Evolutionary conservation across 2,329 filamentous ascomycete species (phyloP), one percentile per base, ranked within the genome.

Genomic region (Dichotomopilus funicola): DNA sequence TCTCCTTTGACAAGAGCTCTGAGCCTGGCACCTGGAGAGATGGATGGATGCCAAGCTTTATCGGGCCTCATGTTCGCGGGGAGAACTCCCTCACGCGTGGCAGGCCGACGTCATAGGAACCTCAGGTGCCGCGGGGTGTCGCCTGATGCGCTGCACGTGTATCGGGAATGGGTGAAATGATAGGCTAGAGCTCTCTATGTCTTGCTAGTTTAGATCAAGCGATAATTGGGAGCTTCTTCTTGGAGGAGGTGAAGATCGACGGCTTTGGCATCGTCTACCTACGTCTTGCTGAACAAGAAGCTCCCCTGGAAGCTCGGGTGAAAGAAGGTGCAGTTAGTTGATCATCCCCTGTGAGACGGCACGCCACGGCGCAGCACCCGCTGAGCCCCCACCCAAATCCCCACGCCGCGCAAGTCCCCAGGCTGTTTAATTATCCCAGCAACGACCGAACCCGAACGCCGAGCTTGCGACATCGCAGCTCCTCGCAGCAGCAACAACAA

Each of bases 91-190:
- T n/a, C n/a, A n/a, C n/a, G n/a, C n/a, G n/a, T n/a, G 42, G 43
- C 13, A 31, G 34, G 46, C 41, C 33, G 46, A 45, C 53, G 53
- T 54, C 53, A 54, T 54, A 37, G 33, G 45, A 33, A 8, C 52
- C 27, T 42, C 27, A 36, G 27, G 36, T 48, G 45, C 33, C 33
- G 31, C 9, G 12, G 43, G 7, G 13, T 47, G 50, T 45, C 51
- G 36, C 36, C 43, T 52, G 50, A 52, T 36, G 41, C 41, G 50
- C 42, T 51, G 50, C 50, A 46, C 33, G 36, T 53, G 42, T 13
- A 43, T 8, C 6, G 35, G 10, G 33, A 35, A 43, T 51, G 3
- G 5, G 13, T 38, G 27, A 35, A 34, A 42, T 38, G 34, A 51
- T 51, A 27, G 43, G 36, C n/a, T 27, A 27, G 19, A 27, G 19